Conservation (phyloP, 2,329 filamentous ascomycete species). For the Teratosphaeria zuluensis region DNA sequence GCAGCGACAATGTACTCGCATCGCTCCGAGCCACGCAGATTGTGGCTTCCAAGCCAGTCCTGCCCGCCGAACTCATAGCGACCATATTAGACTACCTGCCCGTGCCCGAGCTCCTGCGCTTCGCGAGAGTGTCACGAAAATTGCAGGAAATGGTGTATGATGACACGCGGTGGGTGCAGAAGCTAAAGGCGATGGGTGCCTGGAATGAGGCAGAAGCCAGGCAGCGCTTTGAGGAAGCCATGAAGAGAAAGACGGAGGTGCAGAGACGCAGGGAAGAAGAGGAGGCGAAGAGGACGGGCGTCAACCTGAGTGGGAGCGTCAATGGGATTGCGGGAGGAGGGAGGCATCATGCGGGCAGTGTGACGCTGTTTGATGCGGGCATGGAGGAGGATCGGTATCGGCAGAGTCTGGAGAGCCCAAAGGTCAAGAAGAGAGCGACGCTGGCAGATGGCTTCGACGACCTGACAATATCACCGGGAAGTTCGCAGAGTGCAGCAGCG, state of each 20-base stretch:
- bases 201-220: constrained; percentile 89
- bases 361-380: constrained; percentile 65
- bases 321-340: constrained; percentile 8
- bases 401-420: constrained; percentile 27
- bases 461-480: constrained; percentile 44
- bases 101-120: constrained; percentile 72
- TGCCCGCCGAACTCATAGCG: constrained; percentile 88
- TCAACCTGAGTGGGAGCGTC: constrained; percentile 9
- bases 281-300: constrained; percentile 27
- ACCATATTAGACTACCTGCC: constrained; percentile 83
- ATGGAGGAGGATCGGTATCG: constrained; percentile 53
- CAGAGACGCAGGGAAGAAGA: constrained; percentile 32
- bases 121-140: constrained; percentile 72
- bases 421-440: constrained; percentile 22
- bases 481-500: neutral
- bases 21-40: constrained; percentile 74
- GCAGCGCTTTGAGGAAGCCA: constrained; percentile 64
- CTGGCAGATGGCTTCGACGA: constrained; percentile 71
- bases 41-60: constrained; percentile 62
- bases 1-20: constrained; percentile 49
- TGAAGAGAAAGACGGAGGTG: constrained; percentile 48
- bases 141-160: constrained; percentile 99
- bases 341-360: constrained; percentile 30
- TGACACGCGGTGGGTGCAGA: constrained; percentile 86
- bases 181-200: constrained; percentile 74